Conservation (phyloP, 352 stramenopile species). For the Globisporangium nodosum region DNA sequence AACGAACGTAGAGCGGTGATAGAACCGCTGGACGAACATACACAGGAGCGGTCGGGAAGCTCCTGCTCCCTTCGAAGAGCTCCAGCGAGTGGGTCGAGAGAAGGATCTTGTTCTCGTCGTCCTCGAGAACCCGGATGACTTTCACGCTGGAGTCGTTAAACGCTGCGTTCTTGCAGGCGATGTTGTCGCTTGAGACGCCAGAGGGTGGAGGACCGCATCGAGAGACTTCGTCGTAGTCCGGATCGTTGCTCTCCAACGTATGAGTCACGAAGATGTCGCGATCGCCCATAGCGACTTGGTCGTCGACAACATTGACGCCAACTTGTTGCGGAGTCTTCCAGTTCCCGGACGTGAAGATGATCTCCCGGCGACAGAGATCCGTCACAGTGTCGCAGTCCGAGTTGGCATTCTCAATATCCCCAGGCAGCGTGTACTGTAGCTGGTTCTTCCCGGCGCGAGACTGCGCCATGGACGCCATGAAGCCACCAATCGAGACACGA, state of each 20-base stretch:
- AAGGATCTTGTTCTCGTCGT: slow-evolving; percentile 59
- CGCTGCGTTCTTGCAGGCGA: slow-evolving; percentile 22
- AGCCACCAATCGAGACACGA: slow-evolving; percentile 40
- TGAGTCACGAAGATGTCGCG: slow-evolving; percentile 46
- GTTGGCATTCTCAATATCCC: slow-evolving; percentile 14
- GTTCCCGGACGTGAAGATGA: slow-evolving; percentile 52
- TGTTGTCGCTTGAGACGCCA: neutral
- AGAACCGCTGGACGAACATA: slow-evolving; percentile 22
- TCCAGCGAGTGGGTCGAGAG: slow-evolving; percentile 35
- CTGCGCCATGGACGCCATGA: slow-evolving; percentile 41
- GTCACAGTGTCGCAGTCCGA: slow-evolving; percentile 28
- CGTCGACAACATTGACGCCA: slow-evolving; percentile 33
- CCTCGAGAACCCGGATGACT: slow-evolving; percentile 38
- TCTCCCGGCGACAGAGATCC: slow-evolving; percentile 44
- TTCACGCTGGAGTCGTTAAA: slow-evolving; percentile 56
- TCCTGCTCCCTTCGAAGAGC: slow-evolving; percentile 46
- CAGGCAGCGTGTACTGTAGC: slow-evolving; percentile 26
- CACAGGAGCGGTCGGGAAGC: slow-evolving; percentile 35
- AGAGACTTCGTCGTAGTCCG: slow-evolving; percentile 31
- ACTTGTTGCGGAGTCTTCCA: slow-evolving; percentile 38
- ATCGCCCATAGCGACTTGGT: slow-evolving; percentile 47
- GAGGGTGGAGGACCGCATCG: slow-evolving; percentile 15
- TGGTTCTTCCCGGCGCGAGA: slow-evolving; percentile 33
- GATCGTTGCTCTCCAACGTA: slow-evolving; percentile 34
- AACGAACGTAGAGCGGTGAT: slow-evolving; percentile 22